Percentiles rank a stretch among this genome's conserved stretches.
These are phyloP conservation scores for Nectriaceae sp. DNA, from an alignment of 2,329 filamentous ascomycete genomes.

Conservation along the genomic window DNA sequence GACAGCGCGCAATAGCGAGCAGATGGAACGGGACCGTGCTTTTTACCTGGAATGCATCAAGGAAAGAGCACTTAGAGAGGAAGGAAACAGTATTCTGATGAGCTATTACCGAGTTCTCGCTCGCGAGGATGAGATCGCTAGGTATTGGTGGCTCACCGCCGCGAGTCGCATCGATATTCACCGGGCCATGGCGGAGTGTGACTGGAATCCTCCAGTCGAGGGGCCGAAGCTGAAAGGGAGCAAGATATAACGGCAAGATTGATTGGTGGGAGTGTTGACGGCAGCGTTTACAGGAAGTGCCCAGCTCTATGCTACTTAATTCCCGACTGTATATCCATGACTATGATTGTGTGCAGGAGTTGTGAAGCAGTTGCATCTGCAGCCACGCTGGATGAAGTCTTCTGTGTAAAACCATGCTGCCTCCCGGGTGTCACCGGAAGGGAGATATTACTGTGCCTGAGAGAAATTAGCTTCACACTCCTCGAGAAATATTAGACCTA, in stretches of 20 bases:
- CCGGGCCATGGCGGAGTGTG: background rate
- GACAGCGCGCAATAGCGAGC: background rate
- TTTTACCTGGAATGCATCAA: constrained; percentile 1
- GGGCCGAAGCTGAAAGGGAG: background rate
- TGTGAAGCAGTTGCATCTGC: too few species aligned
- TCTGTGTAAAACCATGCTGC: too few species aligned
- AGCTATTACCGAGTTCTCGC: constrained; percentile 1
- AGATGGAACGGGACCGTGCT: background rate
- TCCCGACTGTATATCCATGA: too few species aligned
- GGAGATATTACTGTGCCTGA: too few species aligned
- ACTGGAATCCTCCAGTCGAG: background rate
- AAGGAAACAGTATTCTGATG: background rate
- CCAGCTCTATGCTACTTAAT: too few species aligned
- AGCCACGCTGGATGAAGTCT: too few species aligned
- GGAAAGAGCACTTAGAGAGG: background rate
- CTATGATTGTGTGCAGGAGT: too few species aligned
- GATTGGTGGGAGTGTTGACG: too few species aligned
- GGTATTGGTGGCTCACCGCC: constrained; percentile 2
- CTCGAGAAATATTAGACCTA: too few species aligned
- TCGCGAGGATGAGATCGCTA: constrained; percentile 1
- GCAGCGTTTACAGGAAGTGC: too few species aligned
- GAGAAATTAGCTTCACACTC: too few species aligned
- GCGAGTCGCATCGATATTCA: background rate
- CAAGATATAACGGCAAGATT: background rate
- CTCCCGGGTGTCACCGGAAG: too few species aligned